These are phyloP conservation scores for Pythium graminicola DNA, from an alignment of 352 stramenopile genomes.

Conservation along the genomic window DNA sequence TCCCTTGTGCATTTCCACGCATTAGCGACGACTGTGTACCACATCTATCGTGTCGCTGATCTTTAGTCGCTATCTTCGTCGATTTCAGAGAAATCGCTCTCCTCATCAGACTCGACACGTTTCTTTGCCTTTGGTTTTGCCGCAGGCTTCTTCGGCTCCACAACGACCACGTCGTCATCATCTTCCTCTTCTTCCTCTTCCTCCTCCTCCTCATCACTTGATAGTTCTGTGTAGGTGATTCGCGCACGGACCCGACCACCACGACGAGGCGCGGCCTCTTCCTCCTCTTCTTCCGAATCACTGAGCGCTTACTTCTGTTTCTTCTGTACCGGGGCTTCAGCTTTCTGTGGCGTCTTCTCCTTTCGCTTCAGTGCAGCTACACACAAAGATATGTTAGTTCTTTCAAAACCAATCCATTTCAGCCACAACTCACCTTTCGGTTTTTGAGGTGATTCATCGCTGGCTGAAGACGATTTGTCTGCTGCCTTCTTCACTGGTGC, in stretches of 20 bases:
- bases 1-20: constrained; percentile 8
- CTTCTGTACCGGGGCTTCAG: constrained; percentile 24
- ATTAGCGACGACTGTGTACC: too few relatives aligned
- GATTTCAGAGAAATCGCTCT: constrained; percentile 42
- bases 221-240: constrained; percentile 40
- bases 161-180: constrained; percentile 16
- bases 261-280: constrained; percentile 9
- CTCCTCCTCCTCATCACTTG: constrained; percentile 48
- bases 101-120: constrained; percentile 27
- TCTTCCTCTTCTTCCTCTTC: constrained; percentile 21
- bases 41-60: constrained; percentile 5
- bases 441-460: constrained; percentile 25
- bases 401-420: neutral
- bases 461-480: neutral
- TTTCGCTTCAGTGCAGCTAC: constrained; percentile 26
- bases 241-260: constrained; percentile 16
- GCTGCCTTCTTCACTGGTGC: constrained; percentile 15
- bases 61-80: constrained; percentile 58
- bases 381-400: neutral
- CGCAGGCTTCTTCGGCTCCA: constrained; percentile 8
- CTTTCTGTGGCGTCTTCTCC: constrained; percentile 30
- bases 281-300: constrained; percentile 25
- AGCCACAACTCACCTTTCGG: constrained; percentile 15
- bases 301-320: constrained; percentile 27
- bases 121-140: constrained; percentile 22